phyloP scores from a whole-genome alignment of 257 asterid species.

The Ligustrum vulgare region DNA sequence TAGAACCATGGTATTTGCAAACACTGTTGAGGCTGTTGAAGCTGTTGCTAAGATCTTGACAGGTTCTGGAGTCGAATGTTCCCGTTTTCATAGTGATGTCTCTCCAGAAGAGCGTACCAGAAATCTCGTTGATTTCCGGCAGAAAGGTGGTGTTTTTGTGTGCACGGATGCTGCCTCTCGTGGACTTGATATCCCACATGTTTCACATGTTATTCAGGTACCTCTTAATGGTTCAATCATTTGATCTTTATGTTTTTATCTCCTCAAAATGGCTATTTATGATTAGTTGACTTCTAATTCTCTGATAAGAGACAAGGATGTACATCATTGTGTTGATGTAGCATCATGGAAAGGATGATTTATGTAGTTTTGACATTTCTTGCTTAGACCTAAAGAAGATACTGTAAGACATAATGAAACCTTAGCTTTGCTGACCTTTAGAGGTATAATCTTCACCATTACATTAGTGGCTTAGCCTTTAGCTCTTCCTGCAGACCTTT shows the following conservation, averaged over 20 bases:
- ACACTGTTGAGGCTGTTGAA: conserved; percentile 93
- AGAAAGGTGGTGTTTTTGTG: conserved; percentile 89
- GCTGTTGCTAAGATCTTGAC: conserved; percentile 71
- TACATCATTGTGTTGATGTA: background rate
- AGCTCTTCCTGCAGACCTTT: background rate
- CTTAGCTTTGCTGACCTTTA: too few species aligned
- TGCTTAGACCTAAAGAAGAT: background rate
- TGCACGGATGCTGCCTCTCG: conserved; percentile 99
- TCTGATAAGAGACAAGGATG: background rate
- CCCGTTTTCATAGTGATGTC: conserved; percentile 70
- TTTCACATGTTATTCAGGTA: conserved; percentile 96
- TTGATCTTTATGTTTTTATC: background rate
- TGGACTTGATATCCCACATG: conserved; percentile 86
- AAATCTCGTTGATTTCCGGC: conserved; percentile 70
- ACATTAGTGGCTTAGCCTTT: background rate
- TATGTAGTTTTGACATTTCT: background rate
- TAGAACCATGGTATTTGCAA: conserved; percentile 92
- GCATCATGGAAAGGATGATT: background rate
- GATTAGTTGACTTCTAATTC: background rate
- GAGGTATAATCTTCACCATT: background rate
- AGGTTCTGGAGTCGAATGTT: conserved; percentile 61
- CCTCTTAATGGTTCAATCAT: background rate
- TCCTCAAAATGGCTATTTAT: background rate
- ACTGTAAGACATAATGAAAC: too few species aligned
- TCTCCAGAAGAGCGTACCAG: conserved; percentile 75